Evolutionary conservation across 2,329 filamentous ascomycete genomes (phyloP), one percentile per base, ranked within the genome.

Genomic region (Oidium heveae): DNA sequence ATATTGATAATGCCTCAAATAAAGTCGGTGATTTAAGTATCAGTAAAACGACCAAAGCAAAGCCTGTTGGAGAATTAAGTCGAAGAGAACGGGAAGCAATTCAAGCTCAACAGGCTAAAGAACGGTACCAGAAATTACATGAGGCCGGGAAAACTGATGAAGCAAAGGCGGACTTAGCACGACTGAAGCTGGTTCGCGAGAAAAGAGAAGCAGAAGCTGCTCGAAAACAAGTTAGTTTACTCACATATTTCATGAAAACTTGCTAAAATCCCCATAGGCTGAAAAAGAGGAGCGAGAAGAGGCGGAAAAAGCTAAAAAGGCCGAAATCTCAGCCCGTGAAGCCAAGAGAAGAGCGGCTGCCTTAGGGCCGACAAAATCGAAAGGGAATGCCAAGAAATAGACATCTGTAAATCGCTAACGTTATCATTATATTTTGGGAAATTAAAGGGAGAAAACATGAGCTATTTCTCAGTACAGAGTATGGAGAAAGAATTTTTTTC

Each of bases 71-170:
- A 28, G 76, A 83, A 65, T 68, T 85, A 50, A 80, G 76, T 39
- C 73, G 82, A 52, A 74, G 79, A 33, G 82, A 85, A 70, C 71
- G 80, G 20, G 82, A 96, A 71, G 84, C 88, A 2, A 64, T 91
- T 36, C 84, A 94, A 70, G 88, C 88, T 1, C 81, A 83, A 58
- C 84, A 89, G 66, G 86, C 86, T 33, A 88, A 87, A 67, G 88
- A 94, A 72, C 76, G 80, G 61, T 95, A 94, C 65, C 77, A 86
- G 72, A 94, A 93, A 70, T 68, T 95, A 62, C 89, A 95, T 64
- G 85, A 87, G 56, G 84, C 87, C 65, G 89, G 89, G 63, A 96
- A 96, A 79, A 96, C 91, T 47, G 91, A 98, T 57, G 85, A 95
- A 73, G 88, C 89, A 51, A 83, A 86, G 66, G 82, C 85, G 5